These are phyloP conservation scores for Blakeslea trispora DNA, from an alignment of 371 early-diverging fungal species.

Conservation along the genomic window DNA sequence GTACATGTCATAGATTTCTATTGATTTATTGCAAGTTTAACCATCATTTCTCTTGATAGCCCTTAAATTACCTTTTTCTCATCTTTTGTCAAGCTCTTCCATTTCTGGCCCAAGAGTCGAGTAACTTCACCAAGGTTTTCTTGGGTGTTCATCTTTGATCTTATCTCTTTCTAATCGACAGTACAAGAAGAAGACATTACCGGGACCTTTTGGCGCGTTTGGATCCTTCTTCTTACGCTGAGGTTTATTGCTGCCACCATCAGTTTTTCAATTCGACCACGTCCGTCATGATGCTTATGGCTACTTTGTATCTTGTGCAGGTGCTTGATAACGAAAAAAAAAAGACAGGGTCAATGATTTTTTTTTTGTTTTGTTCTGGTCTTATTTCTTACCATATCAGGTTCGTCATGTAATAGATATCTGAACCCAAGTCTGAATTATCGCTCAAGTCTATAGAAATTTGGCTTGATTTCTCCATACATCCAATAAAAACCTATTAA, in stretches of 20 bases:
- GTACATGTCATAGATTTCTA: constrained; percentile 57
- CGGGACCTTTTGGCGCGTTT: constrained; percentile 69
- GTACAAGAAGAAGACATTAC: constrained; percentile 68
- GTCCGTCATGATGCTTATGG: constrained; percentile 12
- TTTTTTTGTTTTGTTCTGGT: neutral
- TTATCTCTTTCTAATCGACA: constrained; percentile 61
- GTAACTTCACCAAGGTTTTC: constrained; percentile 55
- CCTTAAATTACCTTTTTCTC: constrained; percentile 58
- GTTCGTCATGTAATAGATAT: constrained; percentile 30
- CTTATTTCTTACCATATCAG: constrained; percentile 17
- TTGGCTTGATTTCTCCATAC: constrained; percentile 32
- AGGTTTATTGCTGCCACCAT: constrained; percentile 23
- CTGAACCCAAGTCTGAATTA: constrained; percentile 31
- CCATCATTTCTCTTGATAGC: too few species aligned
- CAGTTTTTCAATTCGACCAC: constrained; percentile 15
- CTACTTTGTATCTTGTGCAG: constrained; percentile 12
- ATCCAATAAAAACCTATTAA: constrained; percentile 23
- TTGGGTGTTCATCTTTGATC: constrained; percentile 57
- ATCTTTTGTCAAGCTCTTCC: constrained; percentile 52
- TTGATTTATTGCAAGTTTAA: neutral
- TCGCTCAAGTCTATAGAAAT: constrained; percentile 27
- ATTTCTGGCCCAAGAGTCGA: constrained; percentile 50
- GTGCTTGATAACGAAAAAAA: constrained; percentile 1
- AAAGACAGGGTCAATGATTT: neutral
- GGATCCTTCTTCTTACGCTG: constrained; percentile 59